phyloP scores from a whole-genome alignment of 192 early-diverging fungal species.

The Umbelopsis vinacea region DNA sequence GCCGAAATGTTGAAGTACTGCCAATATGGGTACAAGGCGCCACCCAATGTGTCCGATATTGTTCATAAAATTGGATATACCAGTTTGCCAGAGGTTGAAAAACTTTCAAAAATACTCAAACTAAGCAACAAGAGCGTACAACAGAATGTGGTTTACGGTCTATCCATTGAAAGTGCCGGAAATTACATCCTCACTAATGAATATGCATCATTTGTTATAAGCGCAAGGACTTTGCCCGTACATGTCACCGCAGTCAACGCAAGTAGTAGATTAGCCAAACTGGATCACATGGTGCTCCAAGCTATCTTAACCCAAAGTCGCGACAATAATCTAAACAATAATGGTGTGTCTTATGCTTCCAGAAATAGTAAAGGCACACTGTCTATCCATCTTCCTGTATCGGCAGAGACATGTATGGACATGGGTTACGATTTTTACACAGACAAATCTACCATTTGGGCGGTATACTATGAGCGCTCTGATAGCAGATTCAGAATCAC shows the following conservation, averaged over 20 bases:
- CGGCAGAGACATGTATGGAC: constrained; percentile 7
- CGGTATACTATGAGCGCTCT: neutral
- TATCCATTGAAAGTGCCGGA: neutral
- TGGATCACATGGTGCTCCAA: neutral
- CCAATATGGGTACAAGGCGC: neutral
- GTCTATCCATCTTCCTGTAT: neutral
- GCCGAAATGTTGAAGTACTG: neutral
- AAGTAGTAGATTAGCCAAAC: neutral
- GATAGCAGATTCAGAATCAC: constrained; percentile 2
- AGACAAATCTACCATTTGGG: neutral
- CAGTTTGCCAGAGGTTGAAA: constrained; percentile 1
- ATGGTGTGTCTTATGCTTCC: neutral
- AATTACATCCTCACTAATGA: neutral
- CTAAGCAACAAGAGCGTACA: neutral
- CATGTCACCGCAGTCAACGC: neutral
- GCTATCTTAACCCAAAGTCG: constrained; percentile 9
- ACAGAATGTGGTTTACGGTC: neutral
- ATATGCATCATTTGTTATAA: neutral
- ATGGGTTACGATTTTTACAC: constrained; percentile 10
- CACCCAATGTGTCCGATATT: neutral
- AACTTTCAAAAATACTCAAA: neutral
- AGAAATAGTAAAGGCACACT: constrained; percentile 12
- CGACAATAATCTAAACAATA: constrained; percentile 1
- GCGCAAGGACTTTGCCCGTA: neutral
- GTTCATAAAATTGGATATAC: constrained; percentile 1